Conservation (phyloP, 345 rosid genomes). For the Theobroma cacao region DNA sequence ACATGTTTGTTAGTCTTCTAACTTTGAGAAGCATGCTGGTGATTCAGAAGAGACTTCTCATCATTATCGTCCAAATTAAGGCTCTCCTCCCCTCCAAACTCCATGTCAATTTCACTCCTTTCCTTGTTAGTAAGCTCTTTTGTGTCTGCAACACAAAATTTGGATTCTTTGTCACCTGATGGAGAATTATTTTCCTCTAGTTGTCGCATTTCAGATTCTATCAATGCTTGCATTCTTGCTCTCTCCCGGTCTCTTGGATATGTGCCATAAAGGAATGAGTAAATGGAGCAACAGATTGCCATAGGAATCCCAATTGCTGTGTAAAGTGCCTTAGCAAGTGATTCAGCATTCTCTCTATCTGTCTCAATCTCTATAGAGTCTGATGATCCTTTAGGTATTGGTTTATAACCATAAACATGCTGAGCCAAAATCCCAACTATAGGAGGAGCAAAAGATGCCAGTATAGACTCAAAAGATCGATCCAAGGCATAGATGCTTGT, state of each 20-base stretch:
- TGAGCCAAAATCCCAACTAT: conserved; percentile 79
- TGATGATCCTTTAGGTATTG: conserved; percentile 47
- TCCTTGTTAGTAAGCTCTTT: conserved; percentile 12
- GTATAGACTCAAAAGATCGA: conserved; percentile 70
- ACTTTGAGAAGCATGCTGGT: background rate
- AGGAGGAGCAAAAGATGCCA: conserved; percentile 90
- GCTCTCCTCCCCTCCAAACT: conserved; percentile 23
- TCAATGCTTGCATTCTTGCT: conserved; percentile 73
- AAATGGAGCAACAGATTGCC: conserved; percentile 72
- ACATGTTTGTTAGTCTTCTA: background rate
- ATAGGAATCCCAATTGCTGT: conserved; percentile 74
- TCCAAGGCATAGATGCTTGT: conserved; percentile 85
- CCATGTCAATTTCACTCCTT: conserved; percentile 22
- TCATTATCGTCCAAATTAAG: conserved; percentile 34
- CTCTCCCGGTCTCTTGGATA: conserved; percentile 78
- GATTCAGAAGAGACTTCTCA: conserved; percentile 26
- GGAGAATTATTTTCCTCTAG: conserved; percentile 9
- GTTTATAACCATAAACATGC: conserved; percentile 76
- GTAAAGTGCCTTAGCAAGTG: conserved; percentile 78
- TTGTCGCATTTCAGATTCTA: conserved; percentile 74
- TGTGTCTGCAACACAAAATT: conserved; percentile 1
- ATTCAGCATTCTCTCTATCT: conserved; percentile 73
- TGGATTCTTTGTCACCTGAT: background rate
- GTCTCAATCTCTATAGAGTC: conserved; percentile 45
- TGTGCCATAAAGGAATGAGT: conserved; percentile 69